These are phyloP conservation scores for Solanum bulbocastanum DNA, from an alignment of 257 asterid species.

Conservation along the genomic window DNA sequence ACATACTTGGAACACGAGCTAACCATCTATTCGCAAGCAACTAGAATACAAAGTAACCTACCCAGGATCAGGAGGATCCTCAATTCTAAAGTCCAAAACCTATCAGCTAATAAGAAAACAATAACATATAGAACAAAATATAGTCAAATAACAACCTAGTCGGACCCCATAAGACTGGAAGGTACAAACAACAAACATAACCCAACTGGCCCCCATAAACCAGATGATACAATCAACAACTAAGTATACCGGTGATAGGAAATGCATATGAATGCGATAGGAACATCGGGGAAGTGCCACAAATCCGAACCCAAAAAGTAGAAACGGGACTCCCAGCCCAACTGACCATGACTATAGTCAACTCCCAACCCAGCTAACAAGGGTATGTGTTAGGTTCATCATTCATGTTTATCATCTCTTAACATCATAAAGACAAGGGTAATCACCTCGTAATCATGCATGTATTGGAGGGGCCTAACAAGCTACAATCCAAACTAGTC, in stretches of 20 bases:
- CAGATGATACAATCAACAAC: not conserved
- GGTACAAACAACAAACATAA: not conserved
- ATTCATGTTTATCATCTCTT: too few relatives aligned
- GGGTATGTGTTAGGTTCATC: not conserved
- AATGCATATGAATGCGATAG: not conserved
- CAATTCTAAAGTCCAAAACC: too few relatives aligned
- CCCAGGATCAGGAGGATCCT: too few relatives aligned
- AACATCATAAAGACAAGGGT: too few relatives aligned
- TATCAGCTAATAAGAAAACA: too few relatives aligned
- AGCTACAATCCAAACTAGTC: too few relatives aligned
- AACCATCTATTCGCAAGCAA: too few relatives aligned
- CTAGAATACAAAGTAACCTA: too few relatives aligned
- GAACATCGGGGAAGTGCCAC: not conserved
- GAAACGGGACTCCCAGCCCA: not conserved
- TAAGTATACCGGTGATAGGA: not conserved
- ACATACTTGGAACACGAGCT: too few relatives aligned
- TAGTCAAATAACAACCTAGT: not conserved
- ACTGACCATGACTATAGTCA: not conserved
- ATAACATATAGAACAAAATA: too few relatives aligned
- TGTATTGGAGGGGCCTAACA: too few relatives aligned
- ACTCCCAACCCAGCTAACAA: not conserved
- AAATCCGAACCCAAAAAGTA: not conserved
- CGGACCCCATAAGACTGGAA: not conserved
- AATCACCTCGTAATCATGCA: too few relatives aligned
- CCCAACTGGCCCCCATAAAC: not conserved